Conservation (phyloP, 169 alveolate species). For the Cryptosporidium ubiquitum region DNA sequence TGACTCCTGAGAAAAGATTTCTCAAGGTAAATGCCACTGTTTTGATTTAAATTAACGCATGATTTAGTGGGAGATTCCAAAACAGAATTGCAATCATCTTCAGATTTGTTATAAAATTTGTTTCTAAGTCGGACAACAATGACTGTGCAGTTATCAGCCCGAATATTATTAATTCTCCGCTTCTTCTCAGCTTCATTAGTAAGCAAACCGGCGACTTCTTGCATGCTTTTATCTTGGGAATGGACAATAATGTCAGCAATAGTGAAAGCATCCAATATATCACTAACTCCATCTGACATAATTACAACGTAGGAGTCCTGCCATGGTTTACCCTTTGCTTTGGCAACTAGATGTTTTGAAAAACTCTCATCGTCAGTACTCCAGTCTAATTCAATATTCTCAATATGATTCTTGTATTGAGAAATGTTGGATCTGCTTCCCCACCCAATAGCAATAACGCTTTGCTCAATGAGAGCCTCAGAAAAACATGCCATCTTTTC, state of each 20-base stretch:
- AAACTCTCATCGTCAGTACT: conserved; percentile 53
- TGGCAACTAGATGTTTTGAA: neutral
- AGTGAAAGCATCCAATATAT: conserved; percentile 48
- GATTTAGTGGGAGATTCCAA: neutral
- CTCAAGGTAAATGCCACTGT: neutral
- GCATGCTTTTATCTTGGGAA: conserved; percentile 19
- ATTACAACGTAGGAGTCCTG: conserved; percentile 19
- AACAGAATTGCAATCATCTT: neutral
- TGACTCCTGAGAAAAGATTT: neutral
- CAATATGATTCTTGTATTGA: neutral
- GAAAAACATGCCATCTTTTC: conserved; percentile 58
- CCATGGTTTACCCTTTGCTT: neutral
- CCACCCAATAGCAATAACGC: conserved; percentile 63
- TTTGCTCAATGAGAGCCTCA: conserved; percentile 37
- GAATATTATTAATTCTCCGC: conserved; percentile 27
- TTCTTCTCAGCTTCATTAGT: conserved; percentile 46
- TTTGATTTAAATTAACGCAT: no score
- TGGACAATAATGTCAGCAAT: conserved; percentile 42
- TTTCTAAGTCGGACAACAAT: conserved; percentile 20
- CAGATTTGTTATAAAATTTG: neutral
- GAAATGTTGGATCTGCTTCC: conserved; percentile 4
- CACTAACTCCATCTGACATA: conserved; percentile 65
- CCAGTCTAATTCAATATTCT: conserved; percentile 25
- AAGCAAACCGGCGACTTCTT: conserved; percentile 18
- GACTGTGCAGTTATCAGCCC: conserved; percentile 67